Base-by-base conservation (phyloP, 257 asterid genomes). In the Solanum rostratum region DNA sequence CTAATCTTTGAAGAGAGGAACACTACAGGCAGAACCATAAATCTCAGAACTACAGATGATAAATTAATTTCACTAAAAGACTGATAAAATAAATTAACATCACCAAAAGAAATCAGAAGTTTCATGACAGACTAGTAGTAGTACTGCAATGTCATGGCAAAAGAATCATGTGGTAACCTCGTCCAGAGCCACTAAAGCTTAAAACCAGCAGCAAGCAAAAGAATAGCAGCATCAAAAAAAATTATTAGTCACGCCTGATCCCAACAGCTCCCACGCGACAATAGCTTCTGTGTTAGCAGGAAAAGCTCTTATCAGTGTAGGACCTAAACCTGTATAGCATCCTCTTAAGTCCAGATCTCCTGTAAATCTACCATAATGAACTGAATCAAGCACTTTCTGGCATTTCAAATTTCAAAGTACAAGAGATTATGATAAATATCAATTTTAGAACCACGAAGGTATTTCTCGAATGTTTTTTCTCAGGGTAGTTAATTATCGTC, bases 261-360 rank as follows among this genome's bases (percentile, higher is more conserved):
- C 98, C 63, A 98, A 90, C 79, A 88, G 86, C 86, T 90, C 90
- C 91, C 91, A 90, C 27, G 91, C 78, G 27, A 87, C 91, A 79
- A 88, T 88, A 71, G 89, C 90, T 41, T 89, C 91, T 69, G 92
- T 90, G 88, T 90, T 88, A 27, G 90, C 92, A 70, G 91, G 92
- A 89, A 85, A 90, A 81, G 99, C 97, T 86, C 98, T 92, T 71
- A 90, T 87, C 86, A 95, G 59, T 30, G 97, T 93, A 78, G 99
- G 97, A 85, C 98, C 97, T 82, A 96, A 92, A 71, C 98, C 97
- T 19, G 98, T 84, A 87, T 95, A 95, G 91, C 98, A 95, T 84
- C 98, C 99, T 86, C 89, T n/a, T 84, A 86, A 93, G 59, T 84
- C 97, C 97, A 53, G 97, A 92, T 83, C 89, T 90, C 92, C 91